These are phyloP conservation scores for Penicillium soppii DNA, from an alignment of 495 filamentous ascomycete genomes.

Conservation along the genomic window DNA sequence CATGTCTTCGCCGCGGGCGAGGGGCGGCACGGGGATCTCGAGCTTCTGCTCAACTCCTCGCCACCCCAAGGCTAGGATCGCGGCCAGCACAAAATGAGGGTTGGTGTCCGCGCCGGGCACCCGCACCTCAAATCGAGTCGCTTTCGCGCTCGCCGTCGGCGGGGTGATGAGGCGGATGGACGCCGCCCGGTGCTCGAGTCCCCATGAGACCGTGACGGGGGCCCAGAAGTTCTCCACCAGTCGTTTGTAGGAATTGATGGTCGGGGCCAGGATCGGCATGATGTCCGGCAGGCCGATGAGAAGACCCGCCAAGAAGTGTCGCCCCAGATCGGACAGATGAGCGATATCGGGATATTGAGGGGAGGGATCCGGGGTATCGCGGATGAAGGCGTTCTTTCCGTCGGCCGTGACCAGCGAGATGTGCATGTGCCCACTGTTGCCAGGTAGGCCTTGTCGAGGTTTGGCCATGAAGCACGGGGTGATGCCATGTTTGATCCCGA, in stretches of 20 bases:
- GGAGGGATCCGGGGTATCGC: constrained; percentile 65
- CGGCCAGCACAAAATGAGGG: constrained; percentile 81
- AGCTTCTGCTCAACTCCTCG: constrained; percentile 88
- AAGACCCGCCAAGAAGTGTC: constrained; percentile 91
- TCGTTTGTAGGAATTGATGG: constrained; percentile 95
- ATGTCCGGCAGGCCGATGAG: constrained; percentile 87
- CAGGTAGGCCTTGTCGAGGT: constrained; percentile 81
- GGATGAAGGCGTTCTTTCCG: constrained; percentile 75
- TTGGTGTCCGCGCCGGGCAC: constrained; percentile 91
- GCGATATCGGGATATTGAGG: constrained; percentile 71
- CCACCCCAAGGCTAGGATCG: constrained; percentile 83
- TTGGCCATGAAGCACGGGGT: constrained; percentile 99
- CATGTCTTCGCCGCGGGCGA: constrained; percentile 77
- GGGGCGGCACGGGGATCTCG: constrained; percentile 74
- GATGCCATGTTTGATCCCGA: constrained; percentile 82
- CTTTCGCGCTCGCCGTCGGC: constrained; percentile 75
- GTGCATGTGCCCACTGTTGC: constrained; percentile 95
- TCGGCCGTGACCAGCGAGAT: constrained; percentile 68
- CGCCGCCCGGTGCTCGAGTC: constrained; percentile 89
- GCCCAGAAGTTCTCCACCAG: constrained; percentile 99
- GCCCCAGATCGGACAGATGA: constrained; percentile 79
- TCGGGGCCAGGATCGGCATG: constrained; percentile 93
- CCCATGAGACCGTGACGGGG: constrained; percentile 95
- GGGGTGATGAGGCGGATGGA: constrained; percentile 87
- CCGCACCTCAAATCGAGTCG: constrained; percentile 88